These are phyloP conservation scores for Quercus rubra DNA, from an alignment of 306 rosid species.

Conservation along the genomic window DNA sequence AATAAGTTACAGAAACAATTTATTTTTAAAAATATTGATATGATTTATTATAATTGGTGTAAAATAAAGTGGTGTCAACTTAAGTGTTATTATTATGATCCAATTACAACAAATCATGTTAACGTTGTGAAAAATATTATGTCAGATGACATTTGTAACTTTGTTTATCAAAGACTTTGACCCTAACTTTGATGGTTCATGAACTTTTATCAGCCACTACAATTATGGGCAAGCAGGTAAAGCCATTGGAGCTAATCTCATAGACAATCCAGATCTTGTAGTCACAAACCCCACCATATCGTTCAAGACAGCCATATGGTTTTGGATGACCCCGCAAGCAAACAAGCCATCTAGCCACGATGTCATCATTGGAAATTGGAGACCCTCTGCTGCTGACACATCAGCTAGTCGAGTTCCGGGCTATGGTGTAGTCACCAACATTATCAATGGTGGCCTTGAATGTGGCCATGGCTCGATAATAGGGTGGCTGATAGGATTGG, in stretches of 20 bases:
- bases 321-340: not conserved
- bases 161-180: not conserved
- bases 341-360: conserved; percentile 62
- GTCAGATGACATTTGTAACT: too few relatives aligned
- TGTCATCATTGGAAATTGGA: conserved; percentile 48
- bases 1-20: too few relatives aligned
- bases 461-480: not conserved
- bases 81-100: too few relatives aligned
- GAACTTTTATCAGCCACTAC: conserved; percentile 33
- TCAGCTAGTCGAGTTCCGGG: conserved; percentile 43
- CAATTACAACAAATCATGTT: too few relatives aligned
- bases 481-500: conserved; percentile 43
- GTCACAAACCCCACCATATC: too few relatives aligned
- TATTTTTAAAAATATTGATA: too few relatives aligned
- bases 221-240: conserved; percentile 53
- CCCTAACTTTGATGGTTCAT: too few relatives aligned
- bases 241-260: conserved; percentile 35
- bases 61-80: too few relatives aligned
- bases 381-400: conserved; percentile 32
- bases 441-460: conserved; percentile 27
- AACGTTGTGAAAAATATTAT: not conserved
- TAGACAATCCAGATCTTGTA: too few relatives aligned
- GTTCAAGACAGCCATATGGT: too few relatives aligned
- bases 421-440: conserved; percentile 49
- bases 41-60: too few relatives aligned